A percentile compares a stretch with the other conserved stretches of the same genome.
Evolutionary conservation across 1,284 basidiomycete species (phyloP).

Genomic region (Macrocybe sp.): DNA sequence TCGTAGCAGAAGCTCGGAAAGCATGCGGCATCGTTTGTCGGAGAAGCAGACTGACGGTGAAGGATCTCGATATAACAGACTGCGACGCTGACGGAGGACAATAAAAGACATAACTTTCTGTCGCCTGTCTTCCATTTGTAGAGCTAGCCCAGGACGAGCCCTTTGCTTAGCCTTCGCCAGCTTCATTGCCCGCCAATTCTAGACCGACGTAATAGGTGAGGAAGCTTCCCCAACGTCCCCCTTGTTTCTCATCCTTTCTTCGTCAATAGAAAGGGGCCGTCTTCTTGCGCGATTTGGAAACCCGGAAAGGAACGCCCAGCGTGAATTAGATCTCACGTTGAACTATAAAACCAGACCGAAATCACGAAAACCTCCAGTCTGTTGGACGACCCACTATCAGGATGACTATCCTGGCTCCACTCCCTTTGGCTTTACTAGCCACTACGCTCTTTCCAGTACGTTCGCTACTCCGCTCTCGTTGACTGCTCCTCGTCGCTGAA

Average conservation of each 20-base stretch:
- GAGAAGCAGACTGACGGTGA: too few species aligned
- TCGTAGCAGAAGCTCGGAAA: too few species aligned
- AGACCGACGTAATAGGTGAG: conserved; percentile 17
- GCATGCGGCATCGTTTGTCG: too few species aligned
- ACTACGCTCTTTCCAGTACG: conserved; percentile 31
- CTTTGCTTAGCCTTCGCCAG: background rate
- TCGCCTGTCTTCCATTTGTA: conserved; percentile 14
- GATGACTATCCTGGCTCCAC: conserved; percentile 24
- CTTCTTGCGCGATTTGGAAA: conserved; percentile 8
- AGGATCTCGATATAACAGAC: too few species aligned
- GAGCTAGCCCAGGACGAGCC: background rate
- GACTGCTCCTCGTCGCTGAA: conserved; percentile 5
- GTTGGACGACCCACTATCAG: conserved; percentile 8
- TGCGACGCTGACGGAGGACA: too few species aligned
- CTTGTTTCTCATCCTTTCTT: conserved; percentile 11
- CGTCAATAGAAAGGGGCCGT: conserved; percentile 11
- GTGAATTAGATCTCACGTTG: conserved; percentile 11
- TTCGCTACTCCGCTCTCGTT: conserved; percentile 1
- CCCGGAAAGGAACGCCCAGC: conserved; percentile 10
- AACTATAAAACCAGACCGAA: conserved; percentile 14
- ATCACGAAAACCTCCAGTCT: too few species aligned
- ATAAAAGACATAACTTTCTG: background rate
- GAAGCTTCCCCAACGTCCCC: conserved; percentile 5
- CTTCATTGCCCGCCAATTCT: background rate
- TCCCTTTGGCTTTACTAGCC: conserved; percentile 25